Evolutionary conservation across 2,329 filamentous ascomycete species (phyloP), one percentile per base, ranked within the genome.

Genomic region (Phaeophleospora eucalypticola): DNA sequence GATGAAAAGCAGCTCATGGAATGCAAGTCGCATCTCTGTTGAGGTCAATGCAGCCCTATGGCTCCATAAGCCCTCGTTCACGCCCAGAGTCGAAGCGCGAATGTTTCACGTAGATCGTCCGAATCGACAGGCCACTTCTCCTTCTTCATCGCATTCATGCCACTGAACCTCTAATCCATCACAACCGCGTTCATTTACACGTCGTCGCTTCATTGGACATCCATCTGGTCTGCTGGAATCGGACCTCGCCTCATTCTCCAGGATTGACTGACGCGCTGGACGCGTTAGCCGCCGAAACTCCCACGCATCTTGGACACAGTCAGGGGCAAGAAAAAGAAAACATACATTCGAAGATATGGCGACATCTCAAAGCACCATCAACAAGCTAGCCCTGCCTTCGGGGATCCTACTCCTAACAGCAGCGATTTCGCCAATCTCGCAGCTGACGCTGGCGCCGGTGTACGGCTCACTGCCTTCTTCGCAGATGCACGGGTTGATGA

Each of bases 391-490:
- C 37, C 20, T n/a, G 27, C 14, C 17, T n/a, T n/a, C 36, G 16
- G 49, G 38, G 1, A 19, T 50, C 14, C 41, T 54, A 7, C 29
- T 45, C 15, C 71, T 86, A 37, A 75, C 80, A 8, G 86, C 83
- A 36, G 64, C 83, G 35, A 82, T 79, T 50, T 83, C 85, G 38
- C 81, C 83, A 52, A 79, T 85, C 48, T 91, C 87, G 1, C 81
- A 88, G 63, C 75, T 89, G 52, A 83, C 80, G 33, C 75, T 97
- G 27, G 87, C 89, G 16, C 93, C 93, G 2, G 86, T 94, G 9
- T 97, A 94, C 68, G 93, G 93, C 43, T 82, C 84, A 14, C 87
- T 95, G 32, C 87, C 91, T 1, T 76, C 89, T 1, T 78, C 80
- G 1, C 74, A 84, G 55, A 86, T 84, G 66, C 91, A 96, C 65